phyloP scores from a whole-genome alignment of 768 basidiomycete genomes.

The Serpula lacrymans region DNA sequence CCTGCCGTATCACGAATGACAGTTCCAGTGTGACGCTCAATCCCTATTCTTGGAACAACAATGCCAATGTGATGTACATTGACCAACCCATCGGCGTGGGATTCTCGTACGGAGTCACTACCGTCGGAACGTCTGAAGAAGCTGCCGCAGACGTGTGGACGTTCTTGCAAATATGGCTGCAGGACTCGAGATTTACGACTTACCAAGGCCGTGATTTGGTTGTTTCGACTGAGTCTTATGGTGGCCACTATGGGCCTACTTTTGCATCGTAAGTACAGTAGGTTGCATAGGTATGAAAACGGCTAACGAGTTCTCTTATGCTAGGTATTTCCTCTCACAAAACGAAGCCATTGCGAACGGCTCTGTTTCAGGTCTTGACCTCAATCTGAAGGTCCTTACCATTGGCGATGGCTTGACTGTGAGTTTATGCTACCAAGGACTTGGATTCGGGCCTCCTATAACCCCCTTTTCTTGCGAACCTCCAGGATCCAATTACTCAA shows the following conservation, averaged over 20 bases:
- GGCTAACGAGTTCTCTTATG: constrained; percentile 23
- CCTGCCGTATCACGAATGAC: constrained; percentile 57
- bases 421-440: too few species aligned
- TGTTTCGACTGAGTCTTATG: constrained; percentile 68
- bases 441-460: background rate
- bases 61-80: constrained; percentile 70
- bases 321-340: constrained; percentile 53
- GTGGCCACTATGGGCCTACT: constrained; percentile 67
- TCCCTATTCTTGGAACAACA: constrained; percentile 67
- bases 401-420: constrained; percentile 63
- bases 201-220: constrained; percentile 45
- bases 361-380: constrained; percentile 38
- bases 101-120: constrained; percentile 56
- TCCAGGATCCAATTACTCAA: constrained; percentile 39
- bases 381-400: constrained; percentile 63
- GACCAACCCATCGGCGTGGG: constrained; percentile 68
- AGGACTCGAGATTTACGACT: constrained; percentile 50
- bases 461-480: constrained; percentile 1
- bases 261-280: constrained; percentile 30
- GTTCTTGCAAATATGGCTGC: constrained; percentile 62
- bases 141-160: constrained; percentile 59
- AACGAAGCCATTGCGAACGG: constrained; percentile 53
- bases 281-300: background rate
- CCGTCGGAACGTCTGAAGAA: constrained; percentile 46
- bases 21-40: constrained; percentile 50